Percentiles rank a stretch among this genome's conserved stretches.
Conservation (phyloP, 139 green algal species). For the Chlamydomonas schloesseri region DNA sequence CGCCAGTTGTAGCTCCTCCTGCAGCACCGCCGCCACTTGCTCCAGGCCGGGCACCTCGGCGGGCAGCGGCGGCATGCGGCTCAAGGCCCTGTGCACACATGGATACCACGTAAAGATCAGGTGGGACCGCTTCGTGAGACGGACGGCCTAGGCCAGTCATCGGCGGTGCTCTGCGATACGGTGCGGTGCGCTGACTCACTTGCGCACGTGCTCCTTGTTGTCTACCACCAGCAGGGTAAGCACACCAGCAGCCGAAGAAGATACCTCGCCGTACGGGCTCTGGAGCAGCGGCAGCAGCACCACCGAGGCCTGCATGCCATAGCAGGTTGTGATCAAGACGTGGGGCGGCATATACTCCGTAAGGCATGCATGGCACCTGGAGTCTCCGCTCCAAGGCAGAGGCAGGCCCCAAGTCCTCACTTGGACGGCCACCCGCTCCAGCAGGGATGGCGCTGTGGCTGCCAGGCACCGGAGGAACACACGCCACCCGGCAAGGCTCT, state of each 20-base stretch:
- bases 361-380: no score
- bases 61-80: conserved; percentile 72
- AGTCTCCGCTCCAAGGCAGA: no score
- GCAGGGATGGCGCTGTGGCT: conserved; percentile 54
- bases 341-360: neutral
- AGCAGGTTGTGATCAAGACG: neutral
- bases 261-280: conserved; percentile 49
- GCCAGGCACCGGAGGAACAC: conserved; percentile 55
- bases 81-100: conserved; percentile 54
- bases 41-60: conserved; percentile 44
- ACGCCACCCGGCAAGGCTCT: conserved; percentile 60
- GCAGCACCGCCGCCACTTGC: conserved; percentile 58
- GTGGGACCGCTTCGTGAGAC: no score
- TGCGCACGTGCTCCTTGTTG: neutral
- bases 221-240: neutral
- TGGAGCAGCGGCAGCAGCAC: conserved; percentile 81
- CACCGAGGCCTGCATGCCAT: conserved; percentile 73
- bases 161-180: no score
- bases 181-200: neutral
- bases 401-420: no score
- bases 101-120: no score
- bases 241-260: neutral
- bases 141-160: no score
- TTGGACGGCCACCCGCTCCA: conserved; percentile 73
- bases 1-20: conserved; percentile 47